These are phyloP conservation scores for Trametes versicolor DNA, from an alignment of 1,284 basidiomycete species.

Conservation along the genomic window DNA sequence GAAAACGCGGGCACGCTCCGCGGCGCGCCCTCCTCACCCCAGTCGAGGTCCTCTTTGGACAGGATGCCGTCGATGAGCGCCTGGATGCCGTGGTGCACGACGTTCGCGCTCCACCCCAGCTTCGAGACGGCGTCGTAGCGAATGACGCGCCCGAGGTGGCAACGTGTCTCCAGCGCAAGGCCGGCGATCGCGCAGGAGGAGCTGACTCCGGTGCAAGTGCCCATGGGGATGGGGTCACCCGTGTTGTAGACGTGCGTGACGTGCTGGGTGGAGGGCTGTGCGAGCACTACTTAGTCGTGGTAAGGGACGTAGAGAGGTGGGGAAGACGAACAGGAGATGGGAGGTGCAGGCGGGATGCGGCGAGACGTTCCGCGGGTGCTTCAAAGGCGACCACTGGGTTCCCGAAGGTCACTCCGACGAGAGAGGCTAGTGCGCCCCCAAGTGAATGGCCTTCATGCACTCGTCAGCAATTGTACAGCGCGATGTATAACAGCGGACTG, in stretches of 20 bases:
- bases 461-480: neutral
- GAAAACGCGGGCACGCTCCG: conserved; percentile 39
- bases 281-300: neutral
- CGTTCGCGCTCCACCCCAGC: conserved; percentile 85
- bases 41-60: conserved; percentile 60
- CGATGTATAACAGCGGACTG: neutral
- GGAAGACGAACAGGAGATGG: conserved; percentile 72
- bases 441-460: conserved; percentile 71
- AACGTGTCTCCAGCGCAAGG: conserved; percentile 81
- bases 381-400: conserved; percentile 92
- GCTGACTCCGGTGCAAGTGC: conserved; percentile 79
- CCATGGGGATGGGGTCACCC: conserved; percentile 88
- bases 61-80: conserved; percentile 83
- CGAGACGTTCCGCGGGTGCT: conserved; percentile 89
- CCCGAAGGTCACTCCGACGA: conserved; percentile 93
- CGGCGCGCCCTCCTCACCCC: conserved; percentile 49
- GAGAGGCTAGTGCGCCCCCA: conserved; percentile 86
- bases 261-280: conserved; percentile 75
- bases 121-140: conserved; percentile 88
- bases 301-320: neutral
- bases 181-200: conserved; percentile 78
- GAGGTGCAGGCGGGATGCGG: conserved; percentile 89
- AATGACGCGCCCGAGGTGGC: conserved; percentile 76
- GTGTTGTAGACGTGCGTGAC: conserved; percentile 89
- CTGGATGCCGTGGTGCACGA: conserved; percentile 86